Base-by-base conservation (phyloP, 2,329 filamentous ascomycete species). In the Fonsecaea pedrosoi region DNA sequence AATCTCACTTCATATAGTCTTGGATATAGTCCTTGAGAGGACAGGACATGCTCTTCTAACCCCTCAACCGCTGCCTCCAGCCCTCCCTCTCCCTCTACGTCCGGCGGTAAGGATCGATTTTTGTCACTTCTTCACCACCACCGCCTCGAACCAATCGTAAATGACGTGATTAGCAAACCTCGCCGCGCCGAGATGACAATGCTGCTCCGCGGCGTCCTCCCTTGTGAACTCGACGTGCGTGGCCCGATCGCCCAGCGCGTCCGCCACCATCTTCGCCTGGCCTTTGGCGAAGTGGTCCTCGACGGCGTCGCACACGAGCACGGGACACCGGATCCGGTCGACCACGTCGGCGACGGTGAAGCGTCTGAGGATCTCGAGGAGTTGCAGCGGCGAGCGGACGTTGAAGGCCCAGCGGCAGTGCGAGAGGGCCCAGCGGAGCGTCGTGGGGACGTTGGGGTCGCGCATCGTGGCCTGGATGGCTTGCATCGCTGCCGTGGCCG, bases 391-490 rank as follows among this genome's bases (percentile, higher is more conserved):
- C 6, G 73, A 71, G 21, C 67, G 69, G 56, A 9, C 70, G 37
- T 77, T 73, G 63, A 78, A 79, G 0, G 71, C 69, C 76, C 77
- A 78, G 2, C 76, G 64, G 2, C 76, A 75, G 61, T 80, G 77
- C 45, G 75, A 69, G 25, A 79, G 62, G 54, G 62, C 71, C 77
- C 78, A 80, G 34, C 74, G 69, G 2, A 73, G 55, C 10, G 34
- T 54, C 0, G 75, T 74, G 8, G 71, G 38, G 13, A 64, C 45
- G 3, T 42, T 10, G 7, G 7, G n/a, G 7, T 34, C 18, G 4
- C 18, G 25, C 21, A 54, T 8, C 12, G 62, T 8, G 15, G 30
- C 45, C 9, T 60, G 35, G 8, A 45, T 18, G 32, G 54, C 54
- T 2, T 25, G 25, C 25, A 25, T 25, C 25, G 25, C 25, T 2